Conservation (phyloP, 768 basidiomycete genomes). For the Phaeotremella skinneri region DNA sequence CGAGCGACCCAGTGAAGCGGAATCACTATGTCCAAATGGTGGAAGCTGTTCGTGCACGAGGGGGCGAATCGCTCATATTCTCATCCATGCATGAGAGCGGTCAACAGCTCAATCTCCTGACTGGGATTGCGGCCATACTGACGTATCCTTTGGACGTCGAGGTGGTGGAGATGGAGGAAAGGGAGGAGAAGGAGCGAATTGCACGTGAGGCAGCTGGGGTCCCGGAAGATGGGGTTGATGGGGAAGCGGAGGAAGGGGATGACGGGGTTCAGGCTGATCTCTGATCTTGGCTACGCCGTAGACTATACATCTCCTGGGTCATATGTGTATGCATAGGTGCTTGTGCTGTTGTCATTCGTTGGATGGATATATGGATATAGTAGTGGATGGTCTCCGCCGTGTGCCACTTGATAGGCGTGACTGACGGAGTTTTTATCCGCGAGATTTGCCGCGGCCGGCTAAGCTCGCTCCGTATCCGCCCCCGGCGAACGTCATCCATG, state of each 20-base stretch:
- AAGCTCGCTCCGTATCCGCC: too few species aligned
- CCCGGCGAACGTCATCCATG: too few species aligned
- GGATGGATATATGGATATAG: too few species aligned
- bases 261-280: too few species aligned
- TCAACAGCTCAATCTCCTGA: constrained; percentile 94
- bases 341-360: too few species aligned
- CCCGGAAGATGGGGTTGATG: constrained; percentile 20
- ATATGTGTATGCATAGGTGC: too few species aligned
- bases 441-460: too few species aligned
- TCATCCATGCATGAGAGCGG: constrained; percentile 99
- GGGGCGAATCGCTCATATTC: constrained; percentile 92
- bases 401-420: too few species aligned
- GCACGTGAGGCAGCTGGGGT: constrained; percentile 23
- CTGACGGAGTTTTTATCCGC: too few species aligned
- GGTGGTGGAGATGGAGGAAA: constrained; percentile 89
- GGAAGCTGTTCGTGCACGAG: constrained; percentile 80
- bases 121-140: constrained; percentile 90
- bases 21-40: constrained; percentile 84
- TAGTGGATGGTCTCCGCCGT: too few species aligned
- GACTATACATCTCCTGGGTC: too few species aligned
- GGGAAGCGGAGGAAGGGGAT: constrained; percentile 13
- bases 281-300: too few species aligned
- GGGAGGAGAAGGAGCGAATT: constrained; percentile 58
- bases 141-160: constrained; percentile 95
- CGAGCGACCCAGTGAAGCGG: constrained; percentile 71